These are phyloP conservation scores for Auricularia auricula-judae DNA, from an alignment of 768 basidiomycete species.

Conservation along the genomic window DNA sequence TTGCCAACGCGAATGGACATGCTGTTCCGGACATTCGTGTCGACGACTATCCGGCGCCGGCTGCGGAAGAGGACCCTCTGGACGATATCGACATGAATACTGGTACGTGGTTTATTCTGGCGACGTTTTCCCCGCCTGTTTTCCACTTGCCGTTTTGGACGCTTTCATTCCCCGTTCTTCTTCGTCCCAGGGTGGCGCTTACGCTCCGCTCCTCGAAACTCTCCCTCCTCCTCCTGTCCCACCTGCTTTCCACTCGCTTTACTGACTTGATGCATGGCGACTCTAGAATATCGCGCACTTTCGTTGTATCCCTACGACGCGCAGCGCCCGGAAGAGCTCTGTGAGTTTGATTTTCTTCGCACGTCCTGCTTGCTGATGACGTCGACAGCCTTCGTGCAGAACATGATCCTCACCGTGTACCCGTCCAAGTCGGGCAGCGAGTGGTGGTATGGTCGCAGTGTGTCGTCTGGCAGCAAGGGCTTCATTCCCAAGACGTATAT, in stretches of 20 bases:
- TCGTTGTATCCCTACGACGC: constrained; percentile 79
- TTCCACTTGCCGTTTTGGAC: background rate
- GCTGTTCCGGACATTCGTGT: constrained; percentile 48
- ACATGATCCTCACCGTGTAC: constrained; percentile 66
- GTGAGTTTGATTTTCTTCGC: constrained; percentile 32
- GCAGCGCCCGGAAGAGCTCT: constrained; percentile 79
- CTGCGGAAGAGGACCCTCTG: constrained; percentile 35
- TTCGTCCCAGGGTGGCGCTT: background rate
- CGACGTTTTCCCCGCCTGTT: background rate
- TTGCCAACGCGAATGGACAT: constrained; percentile 12
- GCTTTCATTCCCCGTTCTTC: too few species aligned
- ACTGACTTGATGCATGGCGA: constrained; percentile 4
- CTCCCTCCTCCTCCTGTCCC: background rate
- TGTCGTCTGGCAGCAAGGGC: constrained; percentile 58
- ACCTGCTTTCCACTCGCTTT: background rate
- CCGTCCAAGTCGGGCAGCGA: constrained; percentile 78
- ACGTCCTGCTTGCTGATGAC: background rate
- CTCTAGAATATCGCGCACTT: constrained; percentile 59
- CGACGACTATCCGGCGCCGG: constrained; percentile 32
- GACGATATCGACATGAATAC: constrained; percentile 60
- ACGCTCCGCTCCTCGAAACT: background rate
- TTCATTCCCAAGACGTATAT: constrained; percentile 90
- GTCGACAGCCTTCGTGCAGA: constrained; percentile 61
- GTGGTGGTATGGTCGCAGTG: constrained; percentile 84
- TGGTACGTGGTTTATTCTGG: constrained; percentile 29